Evolutionary conservation across 192 early-diverging fungal species (phyloP), one percentile per base, ranked within the genome.

Genomic region (Thoreauomyces humboldtii): DNA sequence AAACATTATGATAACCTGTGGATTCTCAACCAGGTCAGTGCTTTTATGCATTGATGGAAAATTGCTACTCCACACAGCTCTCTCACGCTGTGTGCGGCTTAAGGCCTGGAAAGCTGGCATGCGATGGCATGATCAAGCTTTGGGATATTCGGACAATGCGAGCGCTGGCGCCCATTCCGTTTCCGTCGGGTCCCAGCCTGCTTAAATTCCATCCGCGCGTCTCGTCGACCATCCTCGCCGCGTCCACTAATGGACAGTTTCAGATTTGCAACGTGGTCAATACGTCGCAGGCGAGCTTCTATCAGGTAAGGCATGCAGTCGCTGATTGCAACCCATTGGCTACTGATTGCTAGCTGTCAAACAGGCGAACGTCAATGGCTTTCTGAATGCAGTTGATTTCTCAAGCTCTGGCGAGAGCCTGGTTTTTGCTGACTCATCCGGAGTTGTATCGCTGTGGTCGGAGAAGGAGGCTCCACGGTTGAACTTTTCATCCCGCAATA

Each of bases 41-140:
- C 24, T 43, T 14, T 65, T 11, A 9, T n/a, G n/a, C n/a, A n/a
- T n/a, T n/a, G n/a, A n/a, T n/a, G n/a, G n/a, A n/a, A n/a, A n/a
- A n/a, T n/a, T n/a, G n/a, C n/a, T n/a, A 53, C 36, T 43, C 33
- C 41, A 67, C 9, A 36, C 57, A 58, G 25, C 46, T 14, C 56
- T 31, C 3, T 38, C 4, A 19, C 35, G 17, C 4, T 17, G 22
- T 29, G 24, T n/a, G 14, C n/a, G 11, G 28, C 31, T 47, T 9
- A 21, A 59, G 17, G 74, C 80, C 79, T 44, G 82, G 84, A 0
- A 73, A 77, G 1, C 66, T 91, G 62, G 80, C 91, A 17, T 72
- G 83, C 38, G 91, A 93, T 70, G 85, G 88, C 7, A 61, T 89
- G 52, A 85, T 93, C 35, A 92, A 92, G 68, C 73, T 93, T n/a